Conservation (phyloP, 441 rosid genomes). For the Syzygium syzygioides region DNA sequence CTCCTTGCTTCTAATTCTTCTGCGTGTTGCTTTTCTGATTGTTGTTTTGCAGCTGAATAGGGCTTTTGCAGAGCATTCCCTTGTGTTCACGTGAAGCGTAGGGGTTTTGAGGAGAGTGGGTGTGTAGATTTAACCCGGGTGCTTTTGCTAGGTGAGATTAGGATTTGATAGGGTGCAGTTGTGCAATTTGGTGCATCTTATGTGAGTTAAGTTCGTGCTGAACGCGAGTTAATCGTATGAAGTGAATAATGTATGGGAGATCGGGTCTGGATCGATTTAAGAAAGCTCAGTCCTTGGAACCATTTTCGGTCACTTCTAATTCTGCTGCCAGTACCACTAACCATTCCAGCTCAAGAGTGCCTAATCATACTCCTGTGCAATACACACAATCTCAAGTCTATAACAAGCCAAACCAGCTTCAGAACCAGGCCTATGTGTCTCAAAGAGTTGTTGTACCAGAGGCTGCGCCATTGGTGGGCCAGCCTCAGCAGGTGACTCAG, state of each 20-base stretch:
- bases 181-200: background rate
- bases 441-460: slow-evolving; percentile 25
- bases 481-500: slow-evolving; percentile 48
- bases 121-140: background rate
- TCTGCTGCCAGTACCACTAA: slow-evolving; percentile 29
- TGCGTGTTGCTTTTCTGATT: background rate
- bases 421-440: slow-evolving; percentile 19
- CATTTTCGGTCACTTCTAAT: slow-evolving; percentile 61
- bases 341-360: slow-evolving; percentile 17
- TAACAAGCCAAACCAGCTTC: slow-evolving; percentile 18
- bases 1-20: background rate
- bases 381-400: slow-evolving; percentile 24
- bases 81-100: background rate
- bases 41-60: background rate
- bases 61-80: background rate
- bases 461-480: slow-evolving; percentile 36
- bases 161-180: background rate
- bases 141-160: background rate
- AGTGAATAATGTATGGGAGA: slow-evolving; percentile 75
- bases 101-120: background rate
- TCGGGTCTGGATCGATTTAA: slow-evolving; percentile 86
- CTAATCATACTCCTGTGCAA: slow-evolving; percentile 22
- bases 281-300: slow-evolving; percentile 92
- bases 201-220: background rate
- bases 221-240: background rate